Percentiles rank a stretch among this genome's conserved stretches.
Conservation (phyloP, 2,329 filamentous ascomycete species). For the Xylaria sp. region DNA sequence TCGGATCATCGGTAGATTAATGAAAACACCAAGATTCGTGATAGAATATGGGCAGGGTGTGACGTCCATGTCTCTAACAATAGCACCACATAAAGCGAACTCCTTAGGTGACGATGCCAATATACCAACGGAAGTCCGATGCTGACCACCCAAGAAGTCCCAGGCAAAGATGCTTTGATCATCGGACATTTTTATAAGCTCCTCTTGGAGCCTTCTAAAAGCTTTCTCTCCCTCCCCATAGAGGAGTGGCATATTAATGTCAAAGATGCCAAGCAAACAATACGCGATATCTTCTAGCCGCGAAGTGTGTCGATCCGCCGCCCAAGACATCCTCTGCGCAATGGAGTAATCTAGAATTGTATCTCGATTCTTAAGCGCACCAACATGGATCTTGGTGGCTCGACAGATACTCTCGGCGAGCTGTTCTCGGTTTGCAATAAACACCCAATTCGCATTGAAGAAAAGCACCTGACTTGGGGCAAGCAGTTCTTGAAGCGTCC, state of each 20-base stretch:
- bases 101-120: conserved; percentile 24
- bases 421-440: conserved; percentile 18
- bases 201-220: conserved; percentile 43
- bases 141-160: conserved; percentile 11
- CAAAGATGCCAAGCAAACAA: conserved; percentile 51
- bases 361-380: conserved; percentile 22
- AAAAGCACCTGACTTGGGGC: conserved; percentile 35
- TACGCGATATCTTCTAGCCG: conserved; percentile 51
- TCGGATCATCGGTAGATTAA: background rate
- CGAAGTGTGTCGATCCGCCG: conserved; percentile 41
- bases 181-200: conserved; percentile 42
- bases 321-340: conserved; percentile 50
- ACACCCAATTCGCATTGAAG: conserved; percentile 26
- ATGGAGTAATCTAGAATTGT: conserved; percentile 35
- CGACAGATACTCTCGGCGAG: conserved; percentile 21
- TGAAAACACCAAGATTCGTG: background rate
- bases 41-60: background rate
- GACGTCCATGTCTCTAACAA: conserved; percentile 4
- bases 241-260: conserved; percentile 50
- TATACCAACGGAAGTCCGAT: background rate
- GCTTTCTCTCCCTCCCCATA: conserved; percentile 48
- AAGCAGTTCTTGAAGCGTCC: conserved; percentile 39
- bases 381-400: conserved; percentile 32
- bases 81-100: conserved; percentile 31
- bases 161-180: conserved; percentile 43